Evolutionary conservation across 2,329 filamentous ascomycete species (phyloP), one percentile per base, ranked within the genome.

Genomic region (Penicillium sclerotigenum): DNA sequence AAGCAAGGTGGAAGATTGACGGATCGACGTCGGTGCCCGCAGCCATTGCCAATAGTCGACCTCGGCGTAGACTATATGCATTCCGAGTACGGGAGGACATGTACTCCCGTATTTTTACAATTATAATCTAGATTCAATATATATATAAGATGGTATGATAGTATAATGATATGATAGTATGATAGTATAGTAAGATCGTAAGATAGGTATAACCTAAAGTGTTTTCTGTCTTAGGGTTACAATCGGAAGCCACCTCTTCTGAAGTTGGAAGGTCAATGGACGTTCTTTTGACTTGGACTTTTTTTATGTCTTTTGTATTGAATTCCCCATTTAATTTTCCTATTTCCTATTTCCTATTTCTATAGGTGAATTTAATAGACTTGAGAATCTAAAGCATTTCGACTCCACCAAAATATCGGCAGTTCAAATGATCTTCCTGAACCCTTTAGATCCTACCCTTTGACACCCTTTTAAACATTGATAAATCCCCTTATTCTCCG

Each of bases 31-130:
- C 63, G 69, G 68, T 56, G 64, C 65, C 67, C 65, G 66, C 66
- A 65, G 65, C 67, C 67, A 70, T 69, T 71, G 65, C 64, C 71
- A 72, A 72, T 72, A 73, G 71, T 73, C 61, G 49, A 56, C 16
- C 62, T 68, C 47, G 45, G 45, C 47, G 65, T 65, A 61, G 67
- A 71, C 60, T 64, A 48, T 57, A 60, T 47, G 53, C 64, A 68
- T 68, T 68, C 64, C 63, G 61, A 29, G 48, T 51, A 51, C 48
- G 38, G 26, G 26, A 45, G 42, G 14, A 31, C 42, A 45, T 20
- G 41, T 29, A 43, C 26, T 28, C 16, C 16, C n/a, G 7, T 31
- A 31, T 18, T 18, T 43, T 18, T 28, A 16, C 4, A 14, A 16
- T 40, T 29, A 13, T 46, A 7, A 31, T 45, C 28, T 45, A 45